phyloP scores from a whole-genome alignment of 768 basidiomycete genomes.

The Megacollybia marginata region DNA sequence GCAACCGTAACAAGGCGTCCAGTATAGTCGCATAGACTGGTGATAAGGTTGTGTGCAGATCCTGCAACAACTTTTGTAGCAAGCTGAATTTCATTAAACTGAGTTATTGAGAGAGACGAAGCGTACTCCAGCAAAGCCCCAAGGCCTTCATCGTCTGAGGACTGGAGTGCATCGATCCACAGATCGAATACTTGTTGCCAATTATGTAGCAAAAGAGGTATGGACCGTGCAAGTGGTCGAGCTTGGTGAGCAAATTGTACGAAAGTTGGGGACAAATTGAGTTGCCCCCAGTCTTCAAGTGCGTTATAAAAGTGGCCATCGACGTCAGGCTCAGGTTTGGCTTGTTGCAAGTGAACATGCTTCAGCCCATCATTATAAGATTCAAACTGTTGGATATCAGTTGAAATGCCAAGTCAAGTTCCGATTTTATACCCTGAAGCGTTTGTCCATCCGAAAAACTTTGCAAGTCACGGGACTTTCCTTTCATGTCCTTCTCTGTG shows the following conservation, averaged over 20 bases:
- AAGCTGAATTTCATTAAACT: slow-evolving; percentile 39
- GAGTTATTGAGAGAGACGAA: slow-evolving; percentile 2
- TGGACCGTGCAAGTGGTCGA: slow-evolving; percentile 57
- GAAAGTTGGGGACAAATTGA: slow-evolving; percentile 75
- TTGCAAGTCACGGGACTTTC: neutral
- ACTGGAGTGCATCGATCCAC: slow-evolving; percentile 54
- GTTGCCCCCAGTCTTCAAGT: slow-evolving; percentile 68
- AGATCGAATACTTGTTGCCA: slow-evolving; percentile 60
- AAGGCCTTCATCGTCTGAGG: slow-evolving; percentile 66
- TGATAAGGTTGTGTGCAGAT: slow-evolving; percentile 69
- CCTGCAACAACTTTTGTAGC: slow-evolving; percentile 70
- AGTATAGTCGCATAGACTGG: slow-evolving; percentile 56
- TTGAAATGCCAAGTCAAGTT: neutral
- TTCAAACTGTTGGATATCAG: slow-evolving; percentile 28
- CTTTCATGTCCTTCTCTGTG: neutral
- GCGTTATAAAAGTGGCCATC: slow-evolving; percentile 66
- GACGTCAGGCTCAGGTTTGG: slow-evolving; percentile 39
- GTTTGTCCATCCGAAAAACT: neutral
- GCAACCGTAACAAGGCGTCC: slow-evolving; percentile 34
- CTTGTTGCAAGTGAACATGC: slow-evolving; percentile 39
- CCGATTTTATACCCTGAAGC: slow-evolving; percentile 3
- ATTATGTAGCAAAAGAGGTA: slow-evolving; percentile 78
- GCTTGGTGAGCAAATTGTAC: slow-evolving; percentile 58
- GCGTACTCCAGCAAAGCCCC: slow-evolving; percentile 72
- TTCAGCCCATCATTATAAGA: slow-evolving; percentile 40